These are phyloP conservation scores for Scenedesmus sp. DNA, from an alignment of 163 green algal genomes.

Conservation along the genomic window DNA sequence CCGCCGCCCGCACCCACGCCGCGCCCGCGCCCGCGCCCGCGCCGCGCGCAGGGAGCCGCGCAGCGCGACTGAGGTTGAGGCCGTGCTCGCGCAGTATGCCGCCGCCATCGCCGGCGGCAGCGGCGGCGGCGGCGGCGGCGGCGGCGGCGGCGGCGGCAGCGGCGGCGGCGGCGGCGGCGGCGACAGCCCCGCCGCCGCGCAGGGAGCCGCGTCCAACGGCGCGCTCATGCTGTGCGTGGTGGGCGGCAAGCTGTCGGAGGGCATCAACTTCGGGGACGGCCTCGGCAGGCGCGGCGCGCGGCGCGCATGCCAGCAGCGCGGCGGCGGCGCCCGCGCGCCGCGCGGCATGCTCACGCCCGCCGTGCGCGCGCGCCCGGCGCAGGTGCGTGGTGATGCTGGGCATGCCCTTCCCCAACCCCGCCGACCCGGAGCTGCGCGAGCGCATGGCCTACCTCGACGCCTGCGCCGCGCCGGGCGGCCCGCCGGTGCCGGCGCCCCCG, in stretches of 20 bases:
- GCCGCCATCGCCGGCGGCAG: slow-evolving; percentile 38
- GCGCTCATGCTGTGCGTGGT: slow-evolving; percentile 90
- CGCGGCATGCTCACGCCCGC: not conserved
- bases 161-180: not conserved
- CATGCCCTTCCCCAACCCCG: slow-evolving; percentile 94
- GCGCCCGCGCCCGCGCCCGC: no score
- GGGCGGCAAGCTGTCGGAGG: slow-evolving; percentile 96
- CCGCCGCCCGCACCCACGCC: no score
- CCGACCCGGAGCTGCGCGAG: slow-evolving; percentile 91
- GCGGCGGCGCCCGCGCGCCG: not conserved
- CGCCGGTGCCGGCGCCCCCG: no score
- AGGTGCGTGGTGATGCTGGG: slow-evolving; percentile 94
- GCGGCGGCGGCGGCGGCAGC: not conserved
- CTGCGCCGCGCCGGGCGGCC: slow-evolving; percentile 15
- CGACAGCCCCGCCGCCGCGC: not conserved
- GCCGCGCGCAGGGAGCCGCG: slow-evolving; percentile 76
- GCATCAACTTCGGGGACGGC: slow-evolving; percentile 99
- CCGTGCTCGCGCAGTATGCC: slow-evolving; percentile 75
- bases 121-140: not conserved
- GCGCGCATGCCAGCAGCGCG: no score
- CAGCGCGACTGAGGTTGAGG: slow-evolving; percentile 76
- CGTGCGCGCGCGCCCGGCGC: not conserved
- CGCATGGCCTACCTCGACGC: slow-evolving; percentile 64
- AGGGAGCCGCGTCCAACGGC: slow-evolving; percentile 50
- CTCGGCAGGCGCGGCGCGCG: slow-evolving; percentile 80